These are phyloP conservation scores for Acacia crassicarpa DNA, from an alignment of 306 rosid genomes.

Conservation along the genomic window DNA sequence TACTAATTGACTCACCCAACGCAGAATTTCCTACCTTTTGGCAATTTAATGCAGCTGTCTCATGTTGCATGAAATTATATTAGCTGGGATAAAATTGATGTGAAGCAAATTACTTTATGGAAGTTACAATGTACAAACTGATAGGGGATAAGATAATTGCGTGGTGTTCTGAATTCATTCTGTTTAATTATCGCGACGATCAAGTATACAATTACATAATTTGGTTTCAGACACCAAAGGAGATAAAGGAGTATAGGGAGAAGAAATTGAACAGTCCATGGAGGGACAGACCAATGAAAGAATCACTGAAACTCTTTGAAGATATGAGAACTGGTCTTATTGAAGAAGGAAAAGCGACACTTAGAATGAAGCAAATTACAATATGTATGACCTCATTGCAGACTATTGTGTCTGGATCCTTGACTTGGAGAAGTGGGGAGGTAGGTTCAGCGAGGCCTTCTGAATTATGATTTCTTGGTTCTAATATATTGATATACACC, in stretches of 20 bases:
- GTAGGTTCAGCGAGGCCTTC: too few species aligned
- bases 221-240: constrained; percentile 79
- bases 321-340: constrained; percentile 81
- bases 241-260: constrained; percentile 89
- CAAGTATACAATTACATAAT: constrained; percentile 18
- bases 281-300: constrained; percentile 82
- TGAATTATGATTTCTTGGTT: too few species aligned
- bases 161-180: constrained; percentile 4
- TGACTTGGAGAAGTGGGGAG: too few species aligned
- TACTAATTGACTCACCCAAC: too few species aligned
- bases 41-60: too few species aligned
- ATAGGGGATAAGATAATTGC: constrained; percentile 24
- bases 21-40: too few species aligned
- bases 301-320: constrained; percentile 69
- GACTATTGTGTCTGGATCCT: too few species aligned
- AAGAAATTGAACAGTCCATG: constrained; percentile 96
- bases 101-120: not conserved
- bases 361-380: too few species aligned
- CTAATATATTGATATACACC: too few species aligned
- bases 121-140: not conserved
- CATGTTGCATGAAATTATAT: too few species aligned
- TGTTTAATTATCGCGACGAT: not conserved
- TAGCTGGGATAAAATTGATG: too few species aligned
- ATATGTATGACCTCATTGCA: too few species aligned
- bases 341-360: constrained; percentile 97